These are phyloP conservation scores for Quercus robur DNA, from an alignment of 306 rosid genomes.

Conservation along the genomic window DNA sequence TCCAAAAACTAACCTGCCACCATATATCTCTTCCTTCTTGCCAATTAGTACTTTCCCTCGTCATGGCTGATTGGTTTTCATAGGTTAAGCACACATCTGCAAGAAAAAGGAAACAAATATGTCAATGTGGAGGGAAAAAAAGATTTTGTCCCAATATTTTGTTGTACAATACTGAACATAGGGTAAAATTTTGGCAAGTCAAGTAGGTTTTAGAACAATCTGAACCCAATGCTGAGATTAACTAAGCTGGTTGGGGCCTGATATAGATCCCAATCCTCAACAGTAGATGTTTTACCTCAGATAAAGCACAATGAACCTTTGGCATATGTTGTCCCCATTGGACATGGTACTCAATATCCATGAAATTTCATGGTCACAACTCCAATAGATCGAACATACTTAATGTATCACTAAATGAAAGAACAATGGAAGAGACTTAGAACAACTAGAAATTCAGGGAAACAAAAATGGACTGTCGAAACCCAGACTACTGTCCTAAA, in stretches of 20 bases:
- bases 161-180: not conserved
- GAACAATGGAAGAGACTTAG: not conserved
- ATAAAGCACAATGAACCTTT: not conserved
- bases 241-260: not conserved
- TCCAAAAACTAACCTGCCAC: slow-evolving; percentile 86
- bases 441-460: not conserved
- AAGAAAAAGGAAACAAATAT: slow-evolving; percentile 21
- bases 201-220: not conserved
- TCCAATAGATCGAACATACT: slow-evolving; percentile 2
- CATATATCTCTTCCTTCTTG: slow-evolving; percentile 80
- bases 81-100: slow-evolving; percentile 73
- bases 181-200: not conserved
- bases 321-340: not conserved
- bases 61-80: slow-evolving; percentile 64
- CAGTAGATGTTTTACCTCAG: not conserved
- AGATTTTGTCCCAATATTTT: too few relatives aligned
- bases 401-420: slow-evolving; percentile 4
- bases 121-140: slow-evolving; percentile 5
- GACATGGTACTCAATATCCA: not conserved
- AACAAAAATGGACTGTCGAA: not conserved
- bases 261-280: not conserved
- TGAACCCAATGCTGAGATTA: not conserved
- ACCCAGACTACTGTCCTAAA: not conserved
- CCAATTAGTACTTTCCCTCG: slow-evolving; percentile 75
- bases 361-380: slow-evolving; percentile 8